phyloP scores from a whole-genome alignment of 2,329 filamentous ascomycete genomes.

The Clarireedia homoeocarpa region DNA sequence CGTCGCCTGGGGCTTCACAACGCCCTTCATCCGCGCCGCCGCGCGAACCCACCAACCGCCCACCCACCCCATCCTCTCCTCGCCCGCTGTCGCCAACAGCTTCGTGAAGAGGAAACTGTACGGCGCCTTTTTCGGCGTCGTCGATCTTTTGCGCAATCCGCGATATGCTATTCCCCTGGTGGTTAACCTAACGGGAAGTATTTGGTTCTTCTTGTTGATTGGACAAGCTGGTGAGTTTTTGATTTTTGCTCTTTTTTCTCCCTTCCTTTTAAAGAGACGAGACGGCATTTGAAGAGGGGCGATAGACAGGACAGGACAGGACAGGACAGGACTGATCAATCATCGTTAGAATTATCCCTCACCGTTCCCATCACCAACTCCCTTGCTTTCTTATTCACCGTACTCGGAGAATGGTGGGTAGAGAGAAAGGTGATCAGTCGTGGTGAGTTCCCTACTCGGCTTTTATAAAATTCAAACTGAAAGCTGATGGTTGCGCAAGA shows the following conservation, averaged over 20 bases:
- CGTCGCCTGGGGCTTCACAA: slow-evolving; percentile 87
- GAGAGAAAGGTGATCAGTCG: slow-evolving; percentile 83
- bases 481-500: slow-evolving; percentile 39
- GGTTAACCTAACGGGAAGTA: slow-evolving; percentile 82
- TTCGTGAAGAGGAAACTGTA: slow-evolving; percentile 56
- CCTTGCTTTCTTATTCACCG: slow-evolving; percentile 90
- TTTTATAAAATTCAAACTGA: too few relatives aligned
- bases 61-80: slow-evolving; percentile 45
- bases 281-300: not conserved
- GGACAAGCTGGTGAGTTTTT: slow-evolving; percentile 69
- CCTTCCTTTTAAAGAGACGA: not conserved
- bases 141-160: slow-evolving; percentile 73
- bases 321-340: not conserved
- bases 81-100: slow-evolving; percentile 44
- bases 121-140: slow-evolving; percentile 62
- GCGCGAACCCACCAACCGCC: slow-evolving; percentile 66
- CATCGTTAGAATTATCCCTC: slow-evolving; percentile 70
- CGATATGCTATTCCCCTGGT: slow-evolving; percentile 78
- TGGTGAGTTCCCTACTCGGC: slow-evolving; percentile 42
- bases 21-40: slow-evolving; percentile 82
- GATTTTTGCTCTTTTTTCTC: not conserved
- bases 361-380: slow-evolving; percentile 95
- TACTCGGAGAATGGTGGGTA: slow-evolving; percentile 90
- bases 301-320: too few relatives aligned
- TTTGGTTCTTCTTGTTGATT: slow-evolving; percentile 95